Evolutionary conservation across 2,329 filamentous ascomycete genomes (phyloP).

Genomic region (Graphium sp.): DNA sequence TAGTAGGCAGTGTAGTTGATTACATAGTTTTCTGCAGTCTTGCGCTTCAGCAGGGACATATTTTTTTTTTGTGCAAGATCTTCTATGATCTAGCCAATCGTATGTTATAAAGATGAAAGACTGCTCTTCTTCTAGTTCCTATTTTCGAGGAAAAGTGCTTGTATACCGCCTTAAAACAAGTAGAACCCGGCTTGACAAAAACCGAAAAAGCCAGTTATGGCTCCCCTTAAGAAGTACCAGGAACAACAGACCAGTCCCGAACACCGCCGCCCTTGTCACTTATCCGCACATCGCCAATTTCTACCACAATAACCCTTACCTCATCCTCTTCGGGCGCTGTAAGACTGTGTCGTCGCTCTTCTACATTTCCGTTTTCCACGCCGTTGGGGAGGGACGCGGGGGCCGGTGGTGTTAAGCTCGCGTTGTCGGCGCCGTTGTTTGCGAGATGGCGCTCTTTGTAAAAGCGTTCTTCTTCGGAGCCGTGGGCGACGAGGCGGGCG

Average conservation of each 20-base stretch:
- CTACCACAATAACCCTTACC: conserved; percentile 74
- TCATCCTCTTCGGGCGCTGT: conserved; percentile 66
- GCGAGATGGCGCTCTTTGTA: conserved; percentile 72
- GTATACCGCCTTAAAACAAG: conserved; percentile 22
- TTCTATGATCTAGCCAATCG: neutral
- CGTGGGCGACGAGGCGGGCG: conserved; percentile 54
- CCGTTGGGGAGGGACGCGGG: conserved; percentile 13
- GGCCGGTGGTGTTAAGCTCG: conserved; percentile 10
- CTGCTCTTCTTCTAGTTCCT: neutral
- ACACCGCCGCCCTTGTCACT: conserved; percentile 94
- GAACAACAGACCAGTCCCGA: conserved; percentile 69
- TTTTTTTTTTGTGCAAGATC: neutral
- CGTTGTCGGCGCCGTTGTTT: conserved; percentile 74
- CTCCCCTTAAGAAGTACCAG: too few relatives aligned
- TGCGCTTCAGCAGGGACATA: neutral
- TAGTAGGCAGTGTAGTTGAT: neutral
- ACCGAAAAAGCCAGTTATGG: too few relatives aligned
- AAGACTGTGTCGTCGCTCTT: neutral
- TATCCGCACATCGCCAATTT: conserved; percentile 70
- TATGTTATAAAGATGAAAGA: neutral
- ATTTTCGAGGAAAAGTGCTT: neutral
- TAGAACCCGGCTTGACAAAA: conserved; percentile 18
- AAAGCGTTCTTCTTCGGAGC: conserved; percentile 69
- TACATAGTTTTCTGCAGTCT: neutral
- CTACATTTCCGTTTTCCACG: neutral